Percentiles rank a stretch among this genome's conserved stretches.
These are phyloP conservation scores for Kodamaea sagamina DNA, from an alignment of 805 yeast genomes.

Conservation along the genomic window DNA sequence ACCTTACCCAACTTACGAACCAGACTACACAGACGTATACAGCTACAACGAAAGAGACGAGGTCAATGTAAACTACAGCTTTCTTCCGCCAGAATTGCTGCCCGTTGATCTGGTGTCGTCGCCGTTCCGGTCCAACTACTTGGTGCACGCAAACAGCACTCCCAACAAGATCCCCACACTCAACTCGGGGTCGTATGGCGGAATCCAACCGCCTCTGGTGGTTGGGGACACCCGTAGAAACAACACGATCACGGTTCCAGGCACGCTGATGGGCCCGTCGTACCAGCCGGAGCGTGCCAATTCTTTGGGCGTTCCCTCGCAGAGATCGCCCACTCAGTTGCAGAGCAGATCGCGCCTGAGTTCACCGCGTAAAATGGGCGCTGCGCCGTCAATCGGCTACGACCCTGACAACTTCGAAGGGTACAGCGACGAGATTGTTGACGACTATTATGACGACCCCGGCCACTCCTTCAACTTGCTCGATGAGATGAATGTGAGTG, in stretches of 20 bases:
- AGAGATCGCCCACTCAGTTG: not conserved
- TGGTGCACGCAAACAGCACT: slow-evolving; percentile 4
- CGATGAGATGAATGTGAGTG: slow-evolving; percentile 14
- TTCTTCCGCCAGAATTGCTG: not conserved
- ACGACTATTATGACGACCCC: slow-evolving; percentile 1
- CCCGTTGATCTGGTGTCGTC: not conserved
- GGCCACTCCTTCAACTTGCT: slow-evolving; percentile 5
- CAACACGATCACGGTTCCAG: slow-evolving; percentile 1
- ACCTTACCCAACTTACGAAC: not conserved
- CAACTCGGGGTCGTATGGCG: slow-evolving; percentile 1
- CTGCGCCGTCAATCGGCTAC: not conserved
- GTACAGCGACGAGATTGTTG: slow-evolving; percentile 8
- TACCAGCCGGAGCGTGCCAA: not conserved
- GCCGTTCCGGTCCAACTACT: too few relatives aligned
- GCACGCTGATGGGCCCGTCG: not conserved
- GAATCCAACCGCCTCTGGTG: not conserved
- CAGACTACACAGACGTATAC: not conserved
- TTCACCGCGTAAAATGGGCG: slow-evolving; percentile 8
- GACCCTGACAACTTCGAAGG: slow-evolving; percentile 1
- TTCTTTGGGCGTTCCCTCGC: slow-evolving; percentile 2
- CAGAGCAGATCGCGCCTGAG: slow-evolving; percentile 8
- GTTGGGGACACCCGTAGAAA: not conserved
- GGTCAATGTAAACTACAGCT: not conserved
- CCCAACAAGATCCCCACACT: slow-evolving; percentile 18
- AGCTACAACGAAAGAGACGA: not conserved